phyloP scores from a whole-genome alignment of 2,329 filamentous ascomycete genomes.

The Piedraia hortae region DNA sequence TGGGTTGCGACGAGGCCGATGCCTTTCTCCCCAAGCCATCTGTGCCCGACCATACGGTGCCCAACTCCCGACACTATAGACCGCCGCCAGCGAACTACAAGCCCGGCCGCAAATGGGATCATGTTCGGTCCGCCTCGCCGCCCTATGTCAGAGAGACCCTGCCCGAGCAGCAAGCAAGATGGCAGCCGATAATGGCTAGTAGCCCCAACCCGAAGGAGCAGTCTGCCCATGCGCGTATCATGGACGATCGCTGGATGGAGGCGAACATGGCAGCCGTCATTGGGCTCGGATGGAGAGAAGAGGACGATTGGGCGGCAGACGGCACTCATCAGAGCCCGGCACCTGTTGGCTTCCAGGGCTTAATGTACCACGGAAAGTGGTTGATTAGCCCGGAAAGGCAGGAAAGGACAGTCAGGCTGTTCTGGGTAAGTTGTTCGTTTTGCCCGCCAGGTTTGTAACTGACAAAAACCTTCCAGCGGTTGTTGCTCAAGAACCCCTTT shows the following conservation, averaged over 20 bases:
- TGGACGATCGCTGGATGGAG: constrained; percentile 20
- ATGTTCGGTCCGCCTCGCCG: constrained; percentile 11
- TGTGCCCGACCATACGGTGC: constrained; percentile 1
- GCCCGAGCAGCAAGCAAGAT: constrained; percentile 11
- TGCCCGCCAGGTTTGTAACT: not conserved
- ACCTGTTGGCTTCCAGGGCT: constrained; percentile 15
- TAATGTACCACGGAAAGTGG: constrained; percentile 13
- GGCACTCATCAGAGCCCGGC: constrained; percentile 1
- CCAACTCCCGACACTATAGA: constrained; percentile 7
- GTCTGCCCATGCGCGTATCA: constrained; percentile 11
- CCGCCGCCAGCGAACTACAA: constrained; percentile 9
- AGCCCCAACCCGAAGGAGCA: constrained; percentile 12
- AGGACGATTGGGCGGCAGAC: constrained; percentile 20
- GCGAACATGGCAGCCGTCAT: constrained; percentile 21
- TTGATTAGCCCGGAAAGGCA: constrained; percentile 16
- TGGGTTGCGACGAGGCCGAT: constrained; percentile 7
- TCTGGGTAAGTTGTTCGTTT: constrained; percentile 8
- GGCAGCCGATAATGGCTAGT: constrained; percentile 13
- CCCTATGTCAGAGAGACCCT: constrained; percentile 11
- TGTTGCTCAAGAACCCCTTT: constrained; percentile 53
- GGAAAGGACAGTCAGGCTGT: constrained; percentile 10
- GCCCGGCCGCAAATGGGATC: constrained; percentile 13
- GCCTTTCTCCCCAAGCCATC: constrained; percentile 2
- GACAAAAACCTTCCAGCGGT: constrained; percentile 15
- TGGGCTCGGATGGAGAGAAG: constrained; percentile 23